Evolutionary conservation across 768 basidiomycete genomes (phyloP).

Genomic region (Hemileccinum rubropunctum): DNA sequence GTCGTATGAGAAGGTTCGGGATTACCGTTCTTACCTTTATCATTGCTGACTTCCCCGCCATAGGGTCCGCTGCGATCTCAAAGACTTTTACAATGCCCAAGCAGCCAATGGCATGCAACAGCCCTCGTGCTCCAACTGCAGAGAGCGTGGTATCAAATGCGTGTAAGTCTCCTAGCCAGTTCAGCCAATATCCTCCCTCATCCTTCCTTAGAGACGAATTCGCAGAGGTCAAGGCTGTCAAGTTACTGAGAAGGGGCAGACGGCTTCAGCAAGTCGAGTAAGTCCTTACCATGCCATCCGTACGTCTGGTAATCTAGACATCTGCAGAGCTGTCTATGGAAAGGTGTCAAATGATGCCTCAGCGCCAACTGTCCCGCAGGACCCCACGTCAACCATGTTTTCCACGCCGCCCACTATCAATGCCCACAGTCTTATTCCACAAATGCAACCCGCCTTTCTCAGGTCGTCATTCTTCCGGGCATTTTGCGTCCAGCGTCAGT

Average conservation of each 20-base stretch:
- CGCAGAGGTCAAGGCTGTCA: slow-evolving; percentile 87
- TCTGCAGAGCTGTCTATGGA: slow-evolving; percentile 70
- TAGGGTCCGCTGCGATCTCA: slow-evolving; percentile 92
- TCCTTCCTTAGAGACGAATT: slow-evolving; percentile 71
- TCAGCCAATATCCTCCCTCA: slow-evolving; percentile 3
- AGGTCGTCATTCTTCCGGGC: slow-evolving; percentile 80
- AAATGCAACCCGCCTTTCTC: slow-evolving; percentile 77
- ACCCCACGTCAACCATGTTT: slow-evolving; percentile 11
- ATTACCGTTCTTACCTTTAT: neutral
- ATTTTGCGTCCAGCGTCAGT: slow-evolving; percentile 81
- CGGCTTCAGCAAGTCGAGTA: slow-evolving; percentile 84
- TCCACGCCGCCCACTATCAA: slow-evolving; percentile 1
- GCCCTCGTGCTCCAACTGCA: slow-evolving; percentile 82
- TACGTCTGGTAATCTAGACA: slow-evolving; percentile 4
- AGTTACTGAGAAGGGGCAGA: slow-evolving; percentile 74
- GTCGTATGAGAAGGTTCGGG: slow-evolving; percentile 77
- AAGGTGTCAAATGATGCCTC: slow-evolving; percentile 51
- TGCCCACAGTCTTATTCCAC: slow-evolving; percentile 55
- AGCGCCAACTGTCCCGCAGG: slow-evolving; percentile 21
- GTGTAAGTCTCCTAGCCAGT: slow-evolving; percentile 59
- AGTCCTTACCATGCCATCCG: slow-evolving; percentile 29
- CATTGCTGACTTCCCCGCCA: neutral
- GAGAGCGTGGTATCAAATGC: slow-evolving; percentile 87
- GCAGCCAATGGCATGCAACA: slow-evolving; percentile 39
- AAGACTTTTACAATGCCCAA: slow-evolving; percentile 65